A percentile compares a stretch with the other conserved stretches of the same genome.
Conservation (phyloP, 352 stramenopile genomes). For the Lagenidium sp. region DNA sequence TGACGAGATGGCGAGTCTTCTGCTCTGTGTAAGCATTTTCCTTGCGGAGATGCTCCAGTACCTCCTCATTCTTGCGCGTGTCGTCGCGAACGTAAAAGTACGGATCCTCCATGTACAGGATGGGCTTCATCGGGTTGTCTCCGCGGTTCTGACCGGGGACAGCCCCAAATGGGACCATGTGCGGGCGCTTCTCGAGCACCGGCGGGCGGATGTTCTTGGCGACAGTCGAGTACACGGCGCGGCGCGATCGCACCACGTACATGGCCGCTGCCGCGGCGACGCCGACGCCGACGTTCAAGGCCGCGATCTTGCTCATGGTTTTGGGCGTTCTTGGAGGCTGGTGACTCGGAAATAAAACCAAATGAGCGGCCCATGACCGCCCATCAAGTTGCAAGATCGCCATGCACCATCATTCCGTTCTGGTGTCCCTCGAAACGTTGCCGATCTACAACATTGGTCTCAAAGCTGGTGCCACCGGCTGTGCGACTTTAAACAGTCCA, state of each 20-base stretch:
- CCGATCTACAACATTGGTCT: no score
- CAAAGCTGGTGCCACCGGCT: no score
- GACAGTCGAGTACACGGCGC: slow-evolving; percentile 49
- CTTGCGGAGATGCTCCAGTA: slow-evolving; percentile 87
- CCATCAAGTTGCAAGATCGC: no score
- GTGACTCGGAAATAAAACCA: no score
- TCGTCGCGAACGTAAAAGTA: slow-evolving; percentile 96
- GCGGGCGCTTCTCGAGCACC: slow-evolving; percentile 53
- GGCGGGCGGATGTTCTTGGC: slow-evolving; percentile 32
- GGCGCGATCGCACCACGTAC: slow-evolving; percentile 44
- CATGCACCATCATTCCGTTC: no score
- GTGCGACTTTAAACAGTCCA: no score
- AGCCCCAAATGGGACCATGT: slow-evolving; percentile 80
- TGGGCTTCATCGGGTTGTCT: slow-evolving; percentile 83
- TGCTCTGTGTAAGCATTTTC: slow-evolving; percentile 92
- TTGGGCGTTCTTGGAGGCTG: no score
- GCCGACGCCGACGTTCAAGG: slow-evolving; percentile 43
- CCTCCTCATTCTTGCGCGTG: slow-evolving; percentile 82
- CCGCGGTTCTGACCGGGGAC: slow-evolving; percentile 76
- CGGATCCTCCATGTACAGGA: slow-evolving; percentile 86
- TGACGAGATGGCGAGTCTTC: slow-evolving; percentile 81
- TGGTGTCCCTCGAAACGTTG: no score
- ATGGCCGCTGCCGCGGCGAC: slow-evolving; percentile 43
- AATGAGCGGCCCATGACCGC: no score
- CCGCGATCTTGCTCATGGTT: slow-evolving; percentile 36